Evolutionary conservation across 140 eudicot species (phyloP).

Genomic region (Erigeron philadelphicus): DNA sequence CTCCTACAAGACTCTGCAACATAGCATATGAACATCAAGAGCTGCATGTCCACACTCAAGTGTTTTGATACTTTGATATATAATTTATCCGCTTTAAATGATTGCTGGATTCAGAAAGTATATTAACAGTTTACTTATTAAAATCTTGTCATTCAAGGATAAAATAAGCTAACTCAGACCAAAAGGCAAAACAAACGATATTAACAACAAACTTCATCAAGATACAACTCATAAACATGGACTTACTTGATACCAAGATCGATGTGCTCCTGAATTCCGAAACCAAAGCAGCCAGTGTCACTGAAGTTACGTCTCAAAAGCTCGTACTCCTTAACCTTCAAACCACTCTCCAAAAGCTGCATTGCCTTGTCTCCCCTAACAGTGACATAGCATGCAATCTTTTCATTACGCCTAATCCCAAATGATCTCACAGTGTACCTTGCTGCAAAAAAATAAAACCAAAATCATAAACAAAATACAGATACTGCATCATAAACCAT

Average conservation of each 20-base stretch:
- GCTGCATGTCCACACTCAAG: background rate
- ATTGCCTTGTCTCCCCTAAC: conserved; percentile 75
- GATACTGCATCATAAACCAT: no score
- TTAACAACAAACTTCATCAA: background rate
- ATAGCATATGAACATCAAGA: background rate
- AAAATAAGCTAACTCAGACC: background rate
- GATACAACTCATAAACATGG: background rate
- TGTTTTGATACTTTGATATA: background rate
- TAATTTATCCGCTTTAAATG: background rate
- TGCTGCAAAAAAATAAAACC: conserved; percentile 32
- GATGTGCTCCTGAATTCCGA: conserved; percentile 55
- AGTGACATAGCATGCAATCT: conserved; percentile 80
- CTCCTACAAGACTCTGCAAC: background rate
- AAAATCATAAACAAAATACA: background rate
- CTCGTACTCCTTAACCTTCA: conserved; percentile 68
- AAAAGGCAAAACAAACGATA: background rate
- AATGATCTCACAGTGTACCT: conserved; percentile 71
- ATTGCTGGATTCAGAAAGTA: background rate
- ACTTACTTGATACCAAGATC: conserved; percentile 73
- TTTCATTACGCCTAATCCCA: conserved; percentile 78
- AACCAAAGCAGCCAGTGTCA: conserved; percentile 58
- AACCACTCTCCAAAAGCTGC: conserved; percentile 64
- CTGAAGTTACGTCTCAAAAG: conserved; percentile 63
- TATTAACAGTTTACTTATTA: background rate
- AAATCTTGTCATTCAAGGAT: background rate